These are phyloP conservation scores for Tolypocladium capitatum DNA, from an alignment of 2,329 filamentous ascomycete species.

Conservation along the genomic window DNA sequence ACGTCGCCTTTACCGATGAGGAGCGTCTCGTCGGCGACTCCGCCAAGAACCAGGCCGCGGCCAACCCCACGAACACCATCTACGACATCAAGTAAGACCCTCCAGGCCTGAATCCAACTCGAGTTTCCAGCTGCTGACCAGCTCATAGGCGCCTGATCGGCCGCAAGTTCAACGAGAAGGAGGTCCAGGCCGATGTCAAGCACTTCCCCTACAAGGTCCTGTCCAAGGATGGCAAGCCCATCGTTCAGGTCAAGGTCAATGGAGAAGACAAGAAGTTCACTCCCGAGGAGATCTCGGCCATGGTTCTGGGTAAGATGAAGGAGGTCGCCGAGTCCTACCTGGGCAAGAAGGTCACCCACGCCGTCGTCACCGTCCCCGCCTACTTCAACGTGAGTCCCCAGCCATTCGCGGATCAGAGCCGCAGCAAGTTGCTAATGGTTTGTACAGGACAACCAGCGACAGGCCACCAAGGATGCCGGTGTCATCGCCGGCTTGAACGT, in stretches of 20 bases:
- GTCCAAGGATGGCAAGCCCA: slow-evolving; percentile 80
- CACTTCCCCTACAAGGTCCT: slow-evolving; percentile 96
- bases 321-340: slow-evolving; percentile 68
- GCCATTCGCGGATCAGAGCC: neutral
- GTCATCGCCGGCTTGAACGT: slow-evolving; percentile 87
- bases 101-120: neutral
- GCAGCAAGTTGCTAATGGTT: slow-evolving; percentile 10
- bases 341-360: slow-evolving; percentile 72
- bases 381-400: slow-evolving; percentile 64
- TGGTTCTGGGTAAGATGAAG: slow-evolving; percentile 78
- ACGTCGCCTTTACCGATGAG: slow-evolving; percentile 93
- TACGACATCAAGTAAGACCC: slow-evolving; percentile 68
- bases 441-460: slow-evolving; percentile 69
- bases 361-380: slow-evolving; percentile 86
- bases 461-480: slow-evolving; percentile 92
- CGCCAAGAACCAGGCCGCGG: slow-evolving; percentile 86
- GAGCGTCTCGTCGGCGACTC: slow-evolving; percentile 95
- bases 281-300: slow-evolving; percentile 68
- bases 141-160: slow-evolving; percentile 61
- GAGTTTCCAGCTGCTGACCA: slow-evolving; percentile 8
- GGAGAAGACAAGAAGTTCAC: slow-evolving; percentile 59
- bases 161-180: slow-evolving; percentile 70
- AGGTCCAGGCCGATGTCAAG: slow-evolving; percentile 89
- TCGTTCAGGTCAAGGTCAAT: slow-evolving; percentile 60
- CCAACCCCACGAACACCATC: slow-evolving; percentile 64